Conservation (phyloP, 169 alveolate genomes). For the Perkinsus marinus region DNA sequence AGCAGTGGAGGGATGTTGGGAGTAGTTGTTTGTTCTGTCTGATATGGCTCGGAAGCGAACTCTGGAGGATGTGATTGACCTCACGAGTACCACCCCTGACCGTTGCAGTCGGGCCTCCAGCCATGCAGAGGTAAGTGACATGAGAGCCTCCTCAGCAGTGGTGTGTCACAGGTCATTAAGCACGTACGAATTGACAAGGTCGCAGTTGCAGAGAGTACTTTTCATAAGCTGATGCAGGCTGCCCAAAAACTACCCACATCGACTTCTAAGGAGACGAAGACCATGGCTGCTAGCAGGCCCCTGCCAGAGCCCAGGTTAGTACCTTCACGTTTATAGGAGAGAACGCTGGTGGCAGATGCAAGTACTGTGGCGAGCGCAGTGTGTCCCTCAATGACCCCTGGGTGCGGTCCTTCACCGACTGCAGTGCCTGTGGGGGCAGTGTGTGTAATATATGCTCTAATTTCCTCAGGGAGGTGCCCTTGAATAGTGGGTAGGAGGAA, state of each 20-base stretch:
- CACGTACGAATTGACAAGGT: not conserved
- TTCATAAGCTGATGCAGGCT: not conserved
- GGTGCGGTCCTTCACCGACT: not conserved
- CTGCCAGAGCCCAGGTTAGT: not conserved
- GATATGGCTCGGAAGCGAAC: not conserved
- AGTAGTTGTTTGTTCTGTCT: not conserved
- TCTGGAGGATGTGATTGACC: not conserved
- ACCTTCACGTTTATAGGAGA: not conserved
- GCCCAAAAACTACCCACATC: not conserved
- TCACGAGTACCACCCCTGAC: not conserved
- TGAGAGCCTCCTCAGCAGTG: not conserved
- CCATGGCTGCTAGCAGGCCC: not conserved
- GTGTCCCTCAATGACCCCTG: not conserved
- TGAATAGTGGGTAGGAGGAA: not conserved
- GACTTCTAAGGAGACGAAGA: not conserved
- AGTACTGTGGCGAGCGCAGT: not conserved
- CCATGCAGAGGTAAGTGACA: not conserved
- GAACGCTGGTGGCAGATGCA: not conserved
- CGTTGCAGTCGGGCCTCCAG: not conserved
- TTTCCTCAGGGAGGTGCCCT: not conserved
- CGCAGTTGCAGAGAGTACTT: not conserved
- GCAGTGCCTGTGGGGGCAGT: not conserved
- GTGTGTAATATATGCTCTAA: not conserved
- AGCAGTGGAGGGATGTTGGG: no score
- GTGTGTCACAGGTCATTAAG: not conserved